A percentile compares a stretch with the other conserved stretches of the same genome.
phyloP scores from a whole-genome alignment of 202 grass and related monocot species.

The Carex sylvatica region DNA sequence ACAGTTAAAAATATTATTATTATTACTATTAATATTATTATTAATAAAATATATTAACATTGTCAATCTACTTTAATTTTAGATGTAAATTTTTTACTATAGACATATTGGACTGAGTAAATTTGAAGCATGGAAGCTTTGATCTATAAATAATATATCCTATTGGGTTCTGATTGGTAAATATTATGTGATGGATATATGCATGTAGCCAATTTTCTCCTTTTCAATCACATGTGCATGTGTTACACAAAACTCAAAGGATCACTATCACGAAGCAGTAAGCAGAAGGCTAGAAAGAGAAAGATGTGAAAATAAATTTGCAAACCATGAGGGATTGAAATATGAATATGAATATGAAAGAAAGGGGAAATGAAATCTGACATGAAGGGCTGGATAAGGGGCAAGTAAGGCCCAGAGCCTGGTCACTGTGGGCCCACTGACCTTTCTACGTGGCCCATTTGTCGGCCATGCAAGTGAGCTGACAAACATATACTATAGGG shows the following conservation, averaged over 20 bases:
- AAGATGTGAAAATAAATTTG: conserved; percentile 15
- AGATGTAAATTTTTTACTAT: neutral
- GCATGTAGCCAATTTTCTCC: conserved; percentile 3
- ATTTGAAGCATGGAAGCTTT: neutral
- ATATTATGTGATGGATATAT: neutral
- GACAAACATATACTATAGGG: neutral
- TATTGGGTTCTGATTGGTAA: neutral
- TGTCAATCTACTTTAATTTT: too few relatives aligned
- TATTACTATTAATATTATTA: too few relatives aligned
- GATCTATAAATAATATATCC: neutral
- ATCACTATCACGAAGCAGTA: conserved; percentile 9
- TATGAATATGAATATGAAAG: neutral
- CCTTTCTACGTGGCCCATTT: conserved; percentile 19
- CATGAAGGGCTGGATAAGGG: conserved; percentile 10
- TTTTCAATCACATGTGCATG: neutral
- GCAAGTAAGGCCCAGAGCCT: neutral
- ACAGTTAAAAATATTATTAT: too few relatives aligned
- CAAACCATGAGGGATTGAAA: neutral
- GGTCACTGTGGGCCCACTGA: neutral
- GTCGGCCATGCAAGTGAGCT: conserved; percentile 10
- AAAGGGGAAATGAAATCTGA: neutral
- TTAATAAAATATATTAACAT: too few relatives aligned
- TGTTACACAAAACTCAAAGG: neutral
- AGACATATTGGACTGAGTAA: neutral
- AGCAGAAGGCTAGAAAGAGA: conserved; percentile 1